Evolutionary conservation across 2,329 filamentous ascomycete genomes (phyloP).

Genomic region (Camillea tinctor): DNA sequence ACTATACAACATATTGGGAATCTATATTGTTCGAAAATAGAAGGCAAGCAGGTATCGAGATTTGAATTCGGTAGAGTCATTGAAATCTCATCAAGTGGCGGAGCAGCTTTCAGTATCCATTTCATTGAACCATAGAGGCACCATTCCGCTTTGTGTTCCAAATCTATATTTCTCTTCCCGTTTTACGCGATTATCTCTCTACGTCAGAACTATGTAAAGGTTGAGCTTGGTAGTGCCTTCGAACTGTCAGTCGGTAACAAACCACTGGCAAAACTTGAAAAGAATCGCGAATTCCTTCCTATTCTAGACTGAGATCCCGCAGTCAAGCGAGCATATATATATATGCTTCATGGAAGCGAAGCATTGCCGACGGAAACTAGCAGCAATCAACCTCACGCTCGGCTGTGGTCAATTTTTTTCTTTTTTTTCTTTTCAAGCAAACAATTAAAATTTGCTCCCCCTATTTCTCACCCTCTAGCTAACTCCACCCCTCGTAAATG

Average conservation of each 20-base stretch:
- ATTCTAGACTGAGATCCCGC: conserved; percentile 26
- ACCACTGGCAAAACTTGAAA: background rate
- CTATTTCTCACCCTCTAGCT: background rate
- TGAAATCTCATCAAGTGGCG: too few species aligned
- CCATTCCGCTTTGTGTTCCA: too few species aligned
- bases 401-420: background rate
- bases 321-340: conserved; percentile 19
- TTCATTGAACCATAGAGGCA: too few species aligned
- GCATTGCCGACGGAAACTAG: conserved; percentile 19
- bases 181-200: background rate
- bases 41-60: too few species aligned
- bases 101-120: too few species aligned
- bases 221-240: background rate
- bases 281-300: conserved; percentile 28
- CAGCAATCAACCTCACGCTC: conserved; percentile 16
- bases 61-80: too few species aligned
- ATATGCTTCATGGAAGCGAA: conserved; percentile 3
- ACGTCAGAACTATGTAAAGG: background rate
- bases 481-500: background rate
- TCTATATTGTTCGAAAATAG: too few species aligned
- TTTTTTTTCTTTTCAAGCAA: too few species aligned
- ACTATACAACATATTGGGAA: too few species aligned
- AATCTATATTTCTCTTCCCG: background rate
- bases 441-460: background rate
- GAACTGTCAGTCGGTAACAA: conserved; percentile 10